Evolutionary conservation across 495 filamentous ascomycete genomes (phyloP).

Genomic region (Aspergillus bridgeri): DNA sequence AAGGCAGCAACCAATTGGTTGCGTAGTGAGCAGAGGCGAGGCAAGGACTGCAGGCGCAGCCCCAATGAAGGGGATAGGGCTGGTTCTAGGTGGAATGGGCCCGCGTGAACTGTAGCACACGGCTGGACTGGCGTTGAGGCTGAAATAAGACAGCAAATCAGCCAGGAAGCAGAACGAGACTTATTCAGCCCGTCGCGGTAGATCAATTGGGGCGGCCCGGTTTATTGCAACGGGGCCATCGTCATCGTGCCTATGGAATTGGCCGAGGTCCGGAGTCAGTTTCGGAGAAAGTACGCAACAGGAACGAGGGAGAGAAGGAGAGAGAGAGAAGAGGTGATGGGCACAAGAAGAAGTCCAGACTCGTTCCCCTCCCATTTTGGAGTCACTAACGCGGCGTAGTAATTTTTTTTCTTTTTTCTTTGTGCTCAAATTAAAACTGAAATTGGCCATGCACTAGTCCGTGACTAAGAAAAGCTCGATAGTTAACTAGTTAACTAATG

Average conservation of each 20-base stretch:
- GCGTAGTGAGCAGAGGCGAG: background rate
- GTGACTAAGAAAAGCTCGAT: constrained; percentile 2
- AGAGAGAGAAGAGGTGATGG: background rate
- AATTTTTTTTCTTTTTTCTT: constrained; percentile 11
- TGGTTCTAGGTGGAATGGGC: background rate
- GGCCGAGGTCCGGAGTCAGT: background rate
- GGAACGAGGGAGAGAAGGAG: no score
- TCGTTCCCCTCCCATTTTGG: background rate
- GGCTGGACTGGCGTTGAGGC: background rate
- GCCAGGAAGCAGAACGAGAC: background rate
- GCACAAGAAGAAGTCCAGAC: constrained; percentile 1
- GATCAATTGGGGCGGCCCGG: background rate
- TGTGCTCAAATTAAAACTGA: constrained; percentile 16
- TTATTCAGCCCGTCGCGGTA: background rate
- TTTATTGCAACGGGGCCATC: background rate
- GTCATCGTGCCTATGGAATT: background rate
- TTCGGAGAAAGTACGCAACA: background rate
- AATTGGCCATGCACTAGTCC: constrained; percentile 12
- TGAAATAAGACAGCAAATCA: background rate
- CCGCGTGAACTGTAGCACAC: background rate
- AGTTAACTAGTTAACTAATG: no score
- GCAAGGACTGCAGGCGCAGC: background rate
- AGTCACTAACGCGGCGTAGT: background rate
- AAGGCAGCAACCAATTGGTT: background rate
- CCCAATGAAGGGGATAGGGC: background rate